These are phyloP conservation scores for Rhodosporidiobolus odoratus DNA, from an alignment of 768 basidiomycete genomes.

Conservation along the genomic window DNA sequence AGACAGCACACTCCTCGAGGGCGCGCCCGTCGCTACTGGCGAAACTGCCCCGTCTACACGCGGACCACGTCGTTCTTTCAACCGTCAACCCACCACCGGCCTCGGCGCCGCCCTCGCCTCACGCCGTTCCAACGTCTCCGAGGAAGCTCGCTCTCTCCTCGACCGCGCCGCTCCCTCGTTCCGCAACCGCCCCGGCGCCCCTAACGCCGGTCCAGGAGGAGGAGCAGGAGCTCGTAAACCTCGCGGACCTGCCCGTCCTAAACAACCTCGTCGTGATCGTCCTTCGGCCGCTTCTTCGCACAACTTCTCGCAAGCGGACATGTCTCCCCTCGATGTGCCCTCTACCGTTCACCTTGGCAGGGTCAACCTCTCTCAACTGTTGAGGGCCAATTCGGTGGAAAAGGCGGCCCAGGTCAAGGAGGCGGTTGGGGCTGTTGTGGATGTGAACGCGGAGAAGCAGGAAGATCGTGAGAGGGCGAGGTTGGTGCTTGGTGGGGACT, in stretches of 20 bases:
- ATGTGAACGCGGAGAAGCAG: constrained; percentile 12
- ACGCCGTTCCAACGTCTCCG: background rate
- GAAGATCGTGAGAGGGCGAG: constrained; percentile 12
- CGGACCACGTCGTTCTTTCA: background rate
- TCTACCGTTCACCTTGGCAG: background rate
- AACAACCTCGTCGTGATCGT: too few species aligned
- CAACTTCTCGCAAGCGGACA: constrained; percentile 8
- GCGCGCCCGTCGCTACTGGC: background rate
- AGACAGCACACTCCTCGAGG: background rate
- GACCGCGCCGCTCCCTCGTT: too few species aligned
- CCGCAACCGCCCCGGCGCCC: background rate
- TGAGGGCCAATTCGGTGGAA: constrained; percentile 12
- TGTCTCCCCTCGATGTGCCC: constrained; percentile 10
- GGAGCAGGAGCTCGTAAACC: too few species aligned
- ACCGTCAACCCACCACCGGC: background rate
- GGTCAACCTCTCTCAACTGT: constrained; percentile 19
- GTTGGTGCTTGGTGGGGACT: constrained; percentile 21
- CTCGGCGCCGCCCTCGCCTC: constrained; percentile 5
- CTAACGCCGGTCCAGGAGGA: background rate
- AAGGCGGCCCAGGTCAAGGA: constrained; percentile 10
- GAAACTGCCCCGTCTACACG: background rate
- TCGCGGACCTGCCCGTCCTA: too few species aligned
- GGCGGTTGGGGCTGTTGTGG: constrained; percentile 2
- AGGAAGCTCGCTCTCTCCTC: background rate
- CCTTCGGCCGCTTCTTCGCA: background rate